Evolutionary conservation across 768 basidiomycete genomes (phyloP).

Genomic region (Tricholoma bakamatsutake): DNA sequence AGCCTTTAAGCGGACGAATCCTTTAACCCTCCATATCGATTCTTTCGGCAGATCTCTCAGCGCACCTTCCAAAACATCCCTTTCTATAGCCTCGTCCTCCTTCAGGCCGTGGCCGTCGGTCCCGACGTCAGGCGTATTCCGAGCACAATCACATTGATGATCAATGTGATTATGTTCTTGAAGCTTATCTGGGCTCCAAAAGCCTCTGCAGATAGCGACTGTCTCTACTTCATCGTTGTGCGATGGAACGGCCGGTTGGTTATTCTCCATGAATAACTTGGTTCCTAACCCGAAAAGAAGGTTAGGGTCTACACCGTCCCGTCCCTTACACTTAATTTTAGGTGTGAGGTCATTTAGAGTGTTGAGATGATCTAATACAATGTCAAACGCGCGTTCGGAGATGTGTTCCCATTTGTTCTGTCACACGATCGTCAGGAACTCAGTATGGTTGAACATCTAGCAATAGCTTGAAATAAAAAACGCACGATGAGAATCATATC

Average conservation of each 20-base stretch:
- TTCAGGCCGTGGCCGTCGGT: background rate
- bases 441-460: constrained; percentile 1
- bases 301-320: constrained; percentile 64
- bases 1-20: constrained; percentile 57
- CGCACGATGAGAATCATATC: constrained; percentile 82
- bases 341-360: constrained; percentile 90
- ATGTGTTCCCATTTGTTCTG: constrained; percentile 92
- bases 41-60: constrained; percentile 59
- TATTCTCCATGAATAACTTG: constrained; percentile 51
- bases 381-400: constrained; percentile 71
- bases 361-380: constrained; percentile 80
- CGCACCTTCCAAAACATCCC: constrained; percentile 36
- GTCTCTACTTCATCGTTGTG: constrained; percentile 89
- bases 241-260: constrained; percentile 14
- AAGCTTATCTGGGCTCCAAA: background rate
- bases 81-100: constrained; percentile 22
- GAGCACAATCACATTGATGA: constrained; percentile 10
- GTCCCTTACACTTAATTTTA: constrained; percentile 64
- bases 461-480: constrained; percentile 5
- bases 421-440: background rate
- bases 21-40: constrained; percentile 78
- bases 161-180: constrained; percentile 14
- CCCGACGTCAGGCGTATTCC: constrained; percentile 1
- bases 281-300: constrained; percentile 89
- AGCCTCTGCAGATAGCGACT: constrained; percentile 51